These are phyloP conservation scores for Dothistroma pini DNA, from an alignment of 2,329 filamentous ascomycete species.

Conservation along the genomic window DNA sequence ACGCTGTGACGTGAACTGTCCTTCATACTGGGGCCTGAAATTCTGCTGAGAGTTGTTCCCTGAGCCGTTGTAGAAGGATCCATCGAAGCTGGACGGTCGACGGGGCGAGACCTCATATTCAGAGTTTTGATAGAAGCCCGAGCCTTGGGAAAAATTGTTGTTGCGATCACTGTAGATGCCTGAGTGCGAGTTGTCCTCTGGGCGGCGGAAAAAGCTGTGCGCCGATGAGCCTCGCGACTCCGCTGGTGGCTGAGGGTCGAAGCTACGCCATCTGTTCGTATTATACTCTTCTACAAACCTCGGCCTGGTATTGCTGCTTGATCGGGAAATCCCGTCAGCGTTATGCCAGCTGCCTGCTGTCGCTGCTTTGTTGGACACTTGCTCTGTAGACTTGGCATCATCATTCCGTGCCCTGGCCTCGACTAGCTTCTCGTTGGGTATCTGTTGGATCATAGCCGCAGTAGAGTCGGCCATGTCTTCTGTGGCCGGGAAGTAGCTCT, in stretches of 20 bases:
- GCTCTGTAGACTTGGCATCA: background rate
- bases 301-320: background rate
- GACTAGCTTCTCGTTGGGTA: background rate
- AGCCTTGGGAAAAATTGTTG: background rate
- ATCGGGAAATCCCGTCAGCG: background rate
- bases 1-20: background rate
- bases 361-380: background rate
- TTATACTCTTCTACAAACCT: background rate
- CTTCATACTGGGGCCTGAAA: background rate
- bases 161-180: background rate
- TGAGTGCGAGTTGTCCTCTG: background rate
- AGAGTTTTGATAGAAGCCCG: background rate
- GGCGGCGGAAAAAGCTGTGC: background rate
- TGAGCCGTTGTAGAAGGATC: background rate
- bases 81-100: background rate
- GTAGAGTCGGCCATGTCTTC: slow-evolving; percentile 1
- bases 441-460: background rate
- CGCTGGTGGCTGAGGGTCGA: background rate
- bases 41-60: background rate
- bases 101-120: background rate
- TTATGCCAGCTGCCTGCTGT: slow-evolving; percentile 2
- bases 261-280: slow-evolving; percentile 2
- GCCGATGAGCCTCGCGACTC: slow-evolving; percentile 2
- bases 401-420: background rate
- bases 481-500: slow-evolving; percentile 1